These are phyloP conservation scores for Mimosa bimucronata DNA, from an alignment of 306 rosid species.

Conservation along the genomic window DNA sequence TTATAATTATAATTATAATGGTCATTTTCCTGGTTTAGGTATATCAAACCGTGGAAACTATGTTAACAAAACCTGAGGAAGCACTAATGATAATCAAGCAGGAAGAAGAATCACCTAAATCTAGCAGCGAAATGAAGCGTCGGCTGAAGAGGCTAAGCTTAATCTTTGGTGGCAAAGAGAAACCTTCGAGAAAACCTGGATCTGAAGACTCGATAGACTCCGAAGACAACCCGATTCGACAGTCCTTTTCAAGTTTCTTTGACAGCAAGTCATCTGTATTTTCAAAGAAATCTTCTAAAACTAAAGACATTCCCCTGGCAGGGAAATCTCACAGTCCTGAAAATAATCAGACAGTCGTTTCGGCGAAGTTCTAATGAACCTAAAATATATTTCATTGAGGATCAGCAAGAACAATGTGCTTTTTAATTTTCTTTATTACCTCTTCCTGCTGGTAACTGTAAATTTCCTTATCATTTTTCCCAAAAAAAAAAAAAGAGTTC, in stretches of 20 bases:
- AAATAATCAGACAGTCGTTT: slow-evolving; percentile 57
- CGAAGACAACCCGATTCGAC: slow-evolving; percentile 55
- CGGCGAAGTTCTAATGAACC: slow-evolving; percentile 29
- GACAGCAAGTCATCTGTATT: slow-evolving; percentile 82
- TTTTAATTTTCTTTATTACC: neutral
- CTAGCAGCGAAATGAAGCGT: slow-evolving; percentile 56
- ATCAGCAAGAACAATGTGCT: slow-evolving; percentile 14
- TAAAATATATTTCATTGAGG: slow-evolving; percentile 31
- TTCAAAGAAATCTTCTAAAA: slow-evolving; percentile 72
- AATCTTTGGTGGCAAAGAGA: slow-evolving; percentile 77
- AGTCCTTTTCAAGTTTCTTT: slow-evolving; percentile 78
- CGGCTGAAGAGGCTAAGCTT: slow-evolving; percentile 70
- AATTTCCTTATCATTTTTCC: slow-evolving; percentile 44
- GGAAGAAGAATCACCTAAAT: slow-evolving; percentile 55
- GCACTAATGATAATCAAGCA: slow-evolving; percentile 67
- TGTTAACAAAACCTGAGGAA: slow-evolving; percentile 87
- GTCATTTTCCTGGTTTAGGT: slow-evolving; percentile 53
- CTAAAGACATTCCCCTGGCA: slow-evolving; percentile 46
- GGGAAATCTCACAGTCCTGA: slow-evolving; percentile 45
- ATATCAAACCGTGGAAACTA: slow-evolving; percentile 85
- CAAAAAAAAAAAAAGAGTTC: slow-evolving; percentile 16
- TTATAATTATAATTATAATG: slow-evolving; percentile 12
- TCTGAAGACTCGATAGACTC: slow-evolving; percentile 47
- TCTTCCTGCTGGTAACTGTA: slow-evolving; percentile 54
- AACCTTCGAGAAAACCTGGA: slow-evolving; percentile 45